Percentiles rank a stretch among this genome's conserved stretches.
These are phyloP conservation scores for Candida silvatica DNA, from an alignment of 805 yeast genomes.

Conservation along the genomic window DNA sequence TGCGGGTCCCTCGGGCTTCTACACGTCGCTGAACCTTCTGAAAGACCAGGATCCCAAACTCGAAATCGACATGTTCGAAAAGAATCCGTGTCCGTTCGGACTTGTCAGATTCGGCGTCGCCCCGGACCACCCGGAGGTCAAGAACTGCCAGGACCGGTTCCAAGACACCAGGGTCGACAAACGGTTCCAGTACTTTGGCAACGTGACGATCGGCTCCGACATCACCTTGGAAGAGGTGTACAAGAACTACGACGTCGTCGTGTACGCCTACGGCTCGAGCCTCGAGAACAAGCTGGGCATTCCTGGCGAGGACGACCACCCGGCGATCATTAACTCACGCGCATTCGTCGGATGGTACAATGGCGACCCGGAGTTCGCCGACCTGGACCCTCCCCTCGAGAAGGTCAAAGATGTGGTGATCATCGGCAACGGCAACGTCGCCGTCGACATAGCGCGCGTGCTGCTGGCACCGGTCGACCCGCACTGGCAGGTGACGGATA, in stretches of 20 bases:
- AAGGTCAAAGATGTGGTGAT: conserved; percentile 60
- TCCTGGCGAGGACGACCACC: conserved; percentile 40
- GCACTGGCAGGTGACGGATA: conserved; percentile 66
- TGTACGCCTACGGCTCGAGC: conserved; percentile 78
- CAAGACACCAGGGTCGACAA: conserved; percentile 31
- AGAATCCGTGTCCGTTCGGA: conserved; percentile 86
- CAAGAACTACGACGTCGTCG: conserved; percentile 58
- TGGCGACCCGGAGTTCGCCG: conserved; percentile 62
- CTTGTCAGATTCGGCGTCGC: conserved; percentile 94
- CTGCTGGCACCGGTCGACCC: conserved; percentile 45
- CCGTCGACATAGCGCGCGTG: conserved; percentile 81
- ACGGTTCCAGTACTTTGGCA: conserved; percentile 57
- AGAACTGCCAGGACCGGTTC: conserved; percentile 73
- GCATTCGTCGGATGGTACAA: conserved; percentile 96
- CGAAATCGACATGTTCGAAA: conserved; percentile 71
- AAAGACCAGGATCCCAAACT: conserved; percentile 21
- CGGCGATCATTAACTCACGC: conserved; percentile 73
- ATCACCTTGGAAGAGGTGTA: conserved; percentile 41
- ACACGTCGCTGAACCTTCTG: conserved; percentile 70
- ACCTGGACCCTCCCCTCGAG: conserved; percentile 48
- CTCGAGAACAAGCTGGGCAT: conserved; percentile 38
- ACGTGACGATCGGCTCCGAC: conserved; percentile 57
- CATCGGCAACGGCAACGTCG: conserved; percentile 97
- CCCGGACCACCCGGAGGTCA: conserved; percentile 95
- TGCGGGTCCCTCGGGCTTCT: conserved; percentile 95